Evolutionary conservation across 371 early-diverging fungal species (phyloP).

Genomic region (Actinomortierella ambigua): DNA sequence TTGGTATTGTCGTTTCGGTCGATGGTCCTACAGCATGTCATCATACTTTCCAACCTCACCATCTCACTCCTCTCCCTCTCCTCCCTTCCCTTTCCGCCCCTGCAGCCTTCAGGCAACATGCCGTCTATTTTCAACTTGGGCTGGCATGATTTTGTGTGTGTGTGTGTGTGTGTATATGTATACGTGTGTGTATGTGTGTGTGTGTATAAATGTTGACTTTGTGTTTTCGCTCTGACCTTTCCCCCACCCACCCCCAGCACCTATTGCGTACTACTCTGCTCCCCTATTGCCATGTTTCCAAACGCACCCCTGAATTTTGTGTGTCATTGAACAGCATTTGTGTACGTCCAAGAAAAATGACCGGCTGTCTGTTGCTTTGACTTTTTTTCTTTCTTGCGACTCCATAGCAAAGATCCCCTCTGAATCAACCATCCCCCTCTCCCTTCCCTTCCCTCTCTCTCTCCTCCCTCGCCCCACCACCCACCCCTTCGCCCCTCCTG

Average conservation of each 20-base stretch:
- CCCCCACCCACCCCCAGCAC: not conserved
- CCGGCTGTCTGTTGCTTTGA: not conserved
- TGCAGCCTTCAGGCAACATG: not conserved
- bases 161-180: not conserved
- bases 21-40: no score
- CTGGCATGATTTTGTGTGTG: not conserved
- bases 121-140: not conserved
- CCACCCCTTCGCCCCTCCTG: not conserved
- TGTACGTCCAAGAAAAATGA: not conserved
- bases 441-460: not conserved
- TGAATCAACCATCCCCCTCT: no score
- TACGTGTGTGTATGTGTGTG: not conserved
- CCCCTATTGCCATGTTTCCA: not conserved
- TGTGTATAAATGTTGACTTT: not conserved
- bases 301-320: not conserved
- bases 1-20: no score
- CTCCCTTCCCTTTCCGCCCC: not conserved
- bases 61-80: no score
- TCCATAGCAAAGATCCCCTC: no score
- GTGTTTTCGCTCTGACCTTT: not conserved
- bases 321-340: not conserved
- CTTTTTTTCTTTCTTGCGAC: no score
- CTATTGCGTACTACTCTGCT: not conserved
- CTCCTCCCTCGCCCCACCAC: not conserved
- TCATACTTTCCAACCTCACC: no score